phyloP scores from a whole-genome alignment of 257 asterid species.

The Scutellaria galericulata region DNA sequence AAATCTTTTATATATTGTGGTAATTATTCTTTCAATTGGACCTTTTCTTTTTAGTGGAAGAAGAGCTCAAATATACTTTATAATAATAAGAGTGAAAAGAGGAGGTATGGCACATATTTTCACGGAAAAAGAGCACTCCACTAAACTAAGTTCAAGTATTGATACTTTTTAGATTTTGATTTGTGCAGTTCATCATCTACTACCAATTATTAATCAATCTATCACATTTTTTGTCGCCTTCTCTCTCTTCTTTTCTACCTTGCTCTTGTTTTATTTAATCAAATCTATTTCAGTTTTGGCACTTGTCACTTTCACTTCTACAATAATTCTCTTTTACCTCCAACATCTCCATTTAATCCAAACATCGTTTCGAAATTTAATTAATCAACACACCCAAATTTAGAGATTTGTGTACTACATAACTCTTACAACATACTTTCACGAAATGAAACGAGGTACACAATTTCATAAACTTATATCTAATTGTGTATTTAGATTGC shows the following conservation, averaged over 20 bases:
- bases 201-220: constrained; percentile 12
- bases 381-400: too few relatives aligned
- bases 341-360: background rate
- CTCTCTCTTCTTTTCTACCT: constrained; percentile 12
- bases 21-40: too few relatives aligned
- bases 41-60: too few relatives aligned
- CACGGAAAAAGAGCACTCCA: constrained; percentile 31
- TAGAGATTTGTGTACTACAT: too few relatives aligned
- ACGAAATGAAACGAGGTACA: too few relatives aligned
- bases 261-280: background rate
- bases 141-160: constrained; percentile 32
- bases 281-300: background rate
- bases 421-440: too few relatives aligned
- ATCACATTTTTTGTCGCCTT: constrained; percentile 37
- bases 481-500: too few relatives aligned
- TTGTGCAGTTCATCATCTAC: constrained; percentile 27
- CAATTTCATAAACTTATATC: too few relatives aligned
- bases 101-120: constrained; percentile 35
- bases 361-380: too few relatives aligned
- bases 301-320: background rate
- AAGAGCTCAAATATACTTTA: too few relatives aligned
- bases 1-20: too few relatives aligned
- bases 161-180: constrained; percentile 40
- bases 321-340: background rate
- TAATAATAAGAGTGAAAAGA: background rate